phyloP scores from a whole-genome alignment of 2,329 filamentous ascomycete species.

The Penicillium nordicum region DNA sequence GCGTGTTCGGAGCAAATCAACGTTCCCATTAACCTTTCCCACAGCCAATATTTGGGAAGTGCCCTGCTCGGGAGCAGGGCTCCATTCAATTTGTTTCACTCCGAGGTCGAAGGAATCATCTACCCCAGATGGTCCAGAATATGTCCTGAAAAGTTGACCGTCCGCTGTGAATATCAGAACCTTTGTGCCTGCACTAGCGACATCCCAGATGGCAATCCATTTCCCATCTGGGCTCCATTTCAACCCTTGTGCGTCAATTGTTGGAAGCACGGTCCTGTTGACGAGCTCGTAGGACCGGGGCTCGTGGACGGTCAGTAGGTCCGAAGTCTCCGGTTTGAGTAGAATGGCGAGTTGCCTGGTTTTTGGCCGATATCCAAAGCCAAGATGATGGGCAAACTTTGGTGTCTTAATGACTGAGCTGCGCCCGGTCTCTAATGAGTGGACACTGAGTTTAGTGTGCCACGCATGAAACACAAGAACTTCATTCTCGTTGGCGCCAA shows the following conservation, averaged over 20 bases:
- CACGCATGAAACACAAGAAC: slow-evolving; percentile 40
- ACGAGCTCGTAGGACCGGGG: slow-evolving; percentile 34
- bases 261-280: slow-evolving; percentile 41
- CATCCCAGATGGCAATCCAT: slow-evolving; percentile 59
- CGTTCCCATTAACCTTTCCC: slow-evolving; percentile 50
- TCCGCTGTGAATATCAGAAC: slow-evolving; percentile 58
- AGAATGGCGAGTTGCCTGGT: slow-evolving; percentile 41
- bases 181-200: slow-evolving; percentile 50
- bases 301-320: slow-evolving; percentile 41
- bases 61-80: slow-evolving; percentile 33
- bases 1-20: slow-evolving; percentile 46
- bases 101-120: slow-evolving; percentile 46
- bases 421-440: slow-evolving; percentile 34
- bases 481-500: slow-evolving; percentile 37
- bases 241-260: slow-evolving; percentile 55
- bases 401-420: slow-evolving; percentile 41
- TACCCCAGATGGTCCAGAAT: slow-evolving; percentile 40
- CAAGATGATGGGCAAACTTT: slow-evolving; percentile 37
- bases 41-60: slow-evolving; percentile 46
- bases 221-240: slow-evolving; percentile 59
- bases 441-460: slow-evolving; percentile 39
- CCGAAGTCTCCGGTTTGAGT: slow-evolving; percentile 38
- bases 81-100: slow-evolving; percentile 53
- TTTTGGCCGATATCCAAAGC: slow-evolving; percentile 40
- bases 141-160: slow-evolving; percentile 56